phyloP scores from a whole-genome alignment of 495 filamentous ascomycete genomes.

The Usnea hakonensis region DNA sequence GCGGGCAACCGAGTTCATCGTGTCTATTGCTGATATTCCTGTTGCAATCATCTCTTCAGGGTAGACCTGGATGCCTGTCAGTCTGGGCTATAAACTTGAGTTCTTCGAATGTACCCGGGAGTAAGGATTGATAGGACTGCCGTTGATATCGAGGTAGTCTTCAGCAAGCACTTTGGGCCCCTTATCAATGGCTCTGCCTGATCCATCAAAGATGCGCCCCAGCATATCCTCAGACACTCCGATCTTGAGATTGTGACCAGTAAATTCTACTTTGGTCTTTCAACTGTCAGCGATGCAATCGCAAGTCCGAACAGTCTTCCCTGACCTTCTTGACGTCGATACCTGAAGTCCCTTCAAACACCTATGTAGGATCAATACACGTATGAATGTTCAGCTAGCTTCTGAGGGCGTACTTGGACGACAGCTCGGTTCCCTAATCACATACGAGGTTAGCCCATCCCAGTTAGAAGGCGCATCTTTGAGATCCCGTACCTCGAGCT shows the following conservation, averaged over 20 bases:
- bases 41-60: conserved; percentile 99
- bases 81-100: conserved; percentile 11
- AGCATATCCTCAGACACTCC: conserved; percentile 99
- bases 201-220: conserved; percentile 97
- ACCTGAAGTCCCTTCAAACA: conserved; percentile 95
- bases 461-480: background rate
- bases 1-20: conserved; percentile 99
- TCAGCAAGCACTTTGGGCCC: conserved; percentile 97
- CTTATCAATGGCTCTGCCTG: conserved; percentile 94
- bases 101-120: conserved; percentile 58
- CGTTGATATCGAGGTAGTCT: conserved; percentile 98
- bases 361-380: conserved; percentile 42
- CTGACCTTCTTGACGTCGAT: conserved; percentile 96
- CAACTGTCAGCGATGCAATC: conserved; percentile 23
- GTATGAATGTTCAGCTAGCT: background rate
- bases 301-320: background rate
- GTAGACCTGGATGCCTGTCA: conserved; percentile 58
- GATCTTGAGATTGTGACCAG: conserved; percentile 91
- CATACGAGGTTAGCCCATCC: conserved; percentile 2
- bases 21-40: conserved; percentile 98
- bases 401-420: conserved; percentile 60
- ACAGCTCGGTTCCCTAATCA: conserved; percentile 74
- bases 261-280: conserved; percentile 93
- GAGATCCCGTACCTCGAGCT: conserved; percentile 65
- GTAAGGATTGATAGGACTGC: conserved; percentile 97